Evolutionary conservation across 2,329 filamentous ascomycete genomes (phyloP).

Genomic region (Fonsecaea multimorphosa): DNA sequence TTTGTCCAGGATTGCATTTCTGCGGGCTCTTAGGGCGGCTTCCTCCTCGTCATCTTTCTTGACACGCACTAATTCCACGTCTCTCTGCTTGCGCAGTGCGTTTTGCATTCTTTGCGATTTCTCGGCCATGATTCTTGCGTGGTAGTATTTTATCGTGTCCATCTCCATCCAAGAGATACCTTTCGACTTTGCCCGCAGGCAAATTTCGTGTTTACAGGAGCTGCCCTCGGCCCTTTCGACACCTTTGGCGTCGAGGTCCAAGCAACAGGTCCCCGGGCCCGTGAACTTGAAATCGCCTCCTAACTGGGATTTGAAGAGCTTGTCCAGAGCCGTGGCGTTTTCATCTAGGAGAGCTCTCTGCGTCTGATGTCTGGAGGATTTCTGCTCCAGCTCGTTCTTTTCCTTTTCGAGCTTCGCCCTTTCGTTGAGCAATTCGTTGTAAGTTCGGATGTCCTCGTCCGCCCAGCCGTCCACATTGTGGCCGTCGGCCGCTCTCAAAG

Average conservation of each 20-base stretch:
- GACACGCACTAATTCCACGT: slow-evolving; percentile 37
- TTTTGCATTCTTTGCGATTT: slow-evolving; percentile 37
- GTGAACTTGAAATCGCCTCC: slow-evolving; percentile 37
- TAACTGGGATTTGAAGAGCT: slow-evolving; percentile 33
- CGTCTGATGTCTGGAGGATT: slow-evolving; percentile 35
- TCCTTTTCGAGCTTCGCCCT: slow-evolving; percentile 38
- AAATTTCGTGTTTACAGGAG: slow-evolving; percentile 37
- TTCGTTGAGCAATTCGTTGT: slow-evolving; percentile 37
- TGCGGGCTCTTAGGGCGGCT: slow-evolving; percentile 27
- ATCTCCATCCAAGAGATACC: slow-evolving; percentile 39
- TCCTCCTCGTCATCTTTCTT: slow-evolving; percentile 37
- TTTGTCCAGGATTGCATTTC: slow-evolving; percentile 27
- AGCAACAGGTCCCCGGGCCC: slow-evolving; percentile 31
- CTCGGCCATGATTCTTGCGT: slow-evolving; percentile 34
- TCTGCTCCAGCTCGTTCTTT: slow-evolving; percentile 36
- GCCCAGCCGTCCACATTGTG: slow-evolving; percentile 38
- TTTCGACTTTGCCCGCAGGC: slow-evolving; percentile 34
- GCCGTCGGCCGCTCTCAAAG: slow-evolving; percentile 34
- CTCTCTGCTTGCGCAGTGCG: slow-evolving; percentile 39
- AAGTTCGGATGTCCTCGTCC: slow-evolving; percentile 37
- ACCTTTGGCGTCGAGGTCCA: slow-evolving; percentile 25
- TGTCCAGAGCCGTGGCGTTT: slow-evolving; percentile 32
- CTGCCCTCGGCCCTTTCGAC: slow-evolving; percentile 5
- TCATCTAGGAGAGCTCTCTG: slow-evolving; percentile 37
- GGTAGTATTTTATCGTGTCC: slow-evolving; percentile 40